These are phyloP conservation scores for Globisporangium perplexum DNA, from an alignment of 352 stramenopile genomes.

Conservation along the genomic window DNA sequence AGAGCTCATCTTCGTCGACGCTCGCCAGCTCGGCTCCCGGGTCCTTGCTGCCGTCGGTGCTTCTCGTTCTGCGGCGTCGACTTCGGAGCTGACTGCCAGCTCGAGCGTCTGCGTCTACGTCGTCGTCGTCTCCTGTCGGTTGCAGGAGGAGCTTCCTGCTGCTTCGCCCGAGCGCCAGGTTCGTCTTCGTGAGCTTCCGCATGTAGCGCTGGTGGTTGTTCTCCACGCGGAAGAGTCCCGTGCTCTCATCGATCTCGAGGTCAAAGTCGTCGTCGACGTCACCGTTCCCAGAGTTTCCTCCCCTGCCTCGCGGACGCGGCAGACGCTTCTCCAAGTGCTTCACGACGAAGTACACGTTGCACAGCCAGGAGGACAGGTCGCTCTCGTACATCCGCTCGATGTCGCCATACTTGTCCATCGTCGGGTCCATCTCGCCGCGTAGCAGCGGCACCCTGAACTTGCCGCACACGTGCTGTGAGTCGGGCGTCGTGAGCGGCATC, in stretches of 20 bases:
- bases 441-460: conserved; percentile 85
- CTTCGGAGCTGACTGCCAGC: not conserved
- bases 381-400: conserved; percentile 62
- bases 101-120: not conserved
- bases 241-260: conserved; percentile 46
- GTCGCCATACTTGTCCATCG: conserved; percentile 66
- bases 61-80: not conserved
- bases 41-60: not conserved
- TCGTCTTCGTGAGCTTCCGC: conserved; percentile 23
- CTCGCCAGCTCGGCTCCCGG: not conserved
- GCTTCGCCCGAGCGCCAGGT: not conserved
- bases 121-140: not conserved
- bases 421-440: conserved; percentile 75
- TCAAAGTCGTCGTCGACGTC: conserved; percentile 23
- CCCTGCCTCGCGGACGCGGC: conserved; percentile 3
- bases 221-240: conserved; percentile 24
- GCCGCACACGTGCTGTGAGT: conserved; percentile 57
- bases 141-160: not conserved
- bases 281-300: not conserved
- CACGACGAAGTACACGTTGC: conserved; percentile 88
- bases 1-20: conserved; percentile 5
- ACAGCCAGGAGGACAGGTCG: conserved; percentile 84
- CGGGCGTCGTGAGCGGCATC: conserved; percentile 63
- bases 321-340: conserved; percentile 28
- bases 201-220: conserved; percentile 42